Percentiles rank a stretch among this genome's conserved stretches.
These are phyloP conservation scores for Nakazawaea pomicola DNA, from an alignment of 805 yeast species.

Conservation along the genomic window DNA sequence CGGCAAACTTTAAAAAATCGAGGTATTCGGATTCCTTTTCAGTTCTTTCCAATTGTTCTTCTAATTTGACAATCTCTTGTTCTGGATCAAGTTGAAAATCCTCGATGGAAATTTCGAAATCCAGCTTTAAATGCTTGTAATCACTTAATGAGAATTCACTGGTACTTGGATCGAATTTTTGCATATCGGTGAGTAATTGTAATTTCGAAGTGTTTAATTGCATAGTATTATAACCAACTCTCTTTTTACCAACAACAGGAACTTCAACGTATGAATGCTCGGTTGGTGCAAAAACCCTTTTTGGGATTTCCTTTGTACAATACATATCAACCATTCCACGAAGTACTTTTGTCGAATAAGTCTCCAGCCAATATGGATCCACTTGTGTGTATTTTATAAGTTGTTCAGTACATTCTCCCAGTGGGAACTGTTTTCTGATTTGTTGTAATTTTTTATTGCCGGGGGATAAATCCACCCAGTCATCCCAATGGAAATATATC, in stretches of 20 bases:
- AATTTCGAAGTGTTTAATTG: conserved; percentile 1
- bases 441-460: not conserved
- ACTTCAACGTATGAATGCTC: not conserved
- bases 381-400: conserved; percentile 4
- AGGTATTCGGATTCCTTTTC: not conserved
- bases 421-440: not conserved
- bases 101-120: not conserved
- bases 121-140: not conserved
- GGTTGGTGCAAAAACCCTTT: not conserved
- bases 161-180: not conserved
- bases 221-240: not conserved
- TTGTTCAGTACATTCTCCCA: not conserved
- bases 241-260: conserved; percentile 5
- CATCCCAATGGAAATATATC: conserved; percentile 9
- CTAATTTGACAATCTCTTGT: not conserved
- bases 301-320: conserved; percentile 1
- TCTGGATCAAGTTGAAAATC: conserved; percentile 8
- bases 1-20: not conserved
- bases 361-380: conserved; percentile 3
- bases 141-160: not conserved
- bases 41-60: not conserved
- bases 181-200: not conserved
- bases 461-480: conserved; percentile 4
- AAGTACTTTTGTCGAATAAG: conserved; percentile 1
- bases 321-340: conserved; percentile 6